Conservation (phyloP, 257 asterid species). For the Plantago ovata region DNA sequence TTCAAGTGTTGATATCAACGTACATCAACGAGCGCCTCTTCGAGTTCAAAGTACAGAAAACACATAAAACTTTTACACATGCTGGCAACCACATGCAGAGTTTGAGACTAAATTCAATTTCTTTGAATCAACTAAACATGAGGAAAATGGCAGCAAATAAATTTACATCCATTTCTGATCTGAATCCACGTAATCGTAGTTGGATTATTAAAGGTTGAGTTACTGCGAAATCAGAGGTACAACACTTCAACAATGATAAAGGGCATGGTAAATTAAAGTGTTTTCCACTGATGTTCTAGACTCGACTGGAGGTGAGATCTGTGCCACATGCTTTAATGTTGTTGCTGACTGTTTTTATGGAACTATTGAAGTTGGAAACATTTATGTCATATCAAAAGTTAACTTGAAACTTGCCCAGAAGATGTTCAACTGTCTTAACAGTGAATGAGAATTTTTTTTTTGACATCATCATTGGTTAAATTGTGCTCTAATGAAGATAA, state of each 20-base stretch:
- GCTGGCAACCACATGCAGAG: constrained; percentile 40
- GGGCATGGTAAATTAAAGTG: constrained; percentile 97
- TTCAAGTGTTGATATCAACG: no score
- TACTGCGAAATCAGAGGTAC: constrained; percentile 87
- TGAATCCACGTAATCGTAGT: constrained; percentile 97
- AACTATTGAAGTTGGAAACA: constrained; percentile 71
- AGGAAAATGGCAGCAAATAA: constrained; percentile 95
- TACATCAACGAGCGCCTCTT: no score
- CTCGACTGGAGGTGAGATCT: constrained; percentile 93
- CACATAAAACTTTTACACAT: constrained; percentile 28
- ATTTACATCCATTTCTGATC: constrained; percentile 77
- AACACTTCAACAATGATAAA: constrained; percentile 83
- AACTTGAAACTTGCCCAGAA: constrained; percentile 89
- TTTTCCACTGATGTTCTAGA: constrained; percentile 94
- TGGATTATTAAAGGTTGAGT: constrained; percentile 97
- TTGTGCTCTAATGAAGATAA: constrained; percentile 78
- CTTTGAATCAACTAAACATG: constrained; percentile 83
- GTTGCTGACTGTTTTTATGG: constrained; percentile 81
- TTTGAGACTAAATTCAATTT: constrained; percentile 69
- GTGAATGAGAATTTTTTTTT: constrained; percentile 92
- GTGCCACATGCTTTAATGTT: constrained; percentile 89
- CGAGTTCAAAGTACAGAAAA: constrained; percentile 35
- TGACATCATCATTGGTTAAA: constrained; percentile 65
- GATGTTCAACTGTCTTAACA: no score
- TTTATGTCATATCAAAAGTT: constrained; percentile 86